These are phyloP conservation scores for Xylaria cubensis DNA, from an alignment of 495 filamentous ascomycete genomes.

Conservation along the genomic window DNA sequence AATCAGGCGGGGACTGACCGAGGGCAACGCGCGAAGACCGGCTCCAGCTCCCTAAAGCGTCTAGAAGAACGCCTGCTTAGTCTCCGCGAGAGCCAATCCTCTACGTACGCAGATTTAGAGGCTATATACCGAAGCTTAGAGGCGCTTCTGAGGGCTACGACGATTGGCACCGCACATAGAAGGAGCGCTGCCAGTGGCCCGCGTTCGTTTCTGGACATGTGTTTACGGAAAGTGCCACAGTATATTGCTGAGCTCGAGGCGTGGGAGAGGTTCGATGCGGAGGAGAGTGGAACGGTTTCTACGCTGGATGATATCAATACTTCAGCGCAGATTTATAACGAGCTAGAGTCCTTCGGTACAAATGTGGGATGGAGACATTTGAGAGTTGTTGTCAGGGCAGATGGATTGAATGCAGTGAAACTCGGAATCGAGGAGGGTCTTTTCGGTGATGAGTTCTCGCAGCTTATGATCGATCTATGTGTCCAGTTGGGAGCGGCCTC, in stretches of 20 bases:
- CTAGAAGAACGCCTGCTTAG: conserved; percentile 33
- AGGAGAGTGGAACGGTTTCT: conserved; percentile 54
- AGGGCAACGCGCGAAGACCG: conserved; percentile 23
- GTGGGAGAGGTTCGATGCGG: conserved; percentile 55
- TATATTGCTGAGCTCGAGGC: conserved; percentile 68
- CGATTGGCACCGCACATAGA: conserved; percentile 32
- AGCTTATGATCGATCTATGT: conserved; percentile 52
- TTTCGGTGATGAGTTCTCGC: conserved; percentile 46
- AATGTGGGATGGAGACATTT: conserved; percentile 70
- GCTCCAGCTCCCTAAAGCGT: conserved; percentile 26
- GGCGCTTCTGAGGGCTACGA: conserved; percentile 55
- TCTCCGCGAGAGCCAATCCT: conserved; percentile 25
- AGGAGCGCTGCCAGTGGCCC: conserved; percentile 33
- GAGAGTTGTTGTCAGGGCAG: conserved; percentile 67
- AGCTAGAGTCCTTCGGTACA: conserved; percentile 67
- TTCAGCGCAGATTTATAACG: conserved; percentile 65
- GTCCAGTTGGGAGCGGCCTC: conserved; percentile 40
- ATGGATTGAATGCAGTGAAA: conserved; percentile 66
- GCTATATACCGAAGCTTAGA: conserved; percentile 57
- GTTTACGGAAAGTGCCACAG: conserved; percentile 65
- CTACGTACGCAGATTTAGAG: conserved; percentile 38
- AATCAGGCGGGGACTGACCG: conserved; percentile 9
- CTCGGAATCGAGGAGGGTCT: conserved; percentile 36
- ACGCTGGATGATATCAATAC: conserved; percentile 46
- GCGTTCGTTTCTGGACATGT: conserved; percentile 70